Evolutionary conservation across 1,284 basidiomycete species (phyloP).

Genomic region (Apiotrichum siamense): DNA sequence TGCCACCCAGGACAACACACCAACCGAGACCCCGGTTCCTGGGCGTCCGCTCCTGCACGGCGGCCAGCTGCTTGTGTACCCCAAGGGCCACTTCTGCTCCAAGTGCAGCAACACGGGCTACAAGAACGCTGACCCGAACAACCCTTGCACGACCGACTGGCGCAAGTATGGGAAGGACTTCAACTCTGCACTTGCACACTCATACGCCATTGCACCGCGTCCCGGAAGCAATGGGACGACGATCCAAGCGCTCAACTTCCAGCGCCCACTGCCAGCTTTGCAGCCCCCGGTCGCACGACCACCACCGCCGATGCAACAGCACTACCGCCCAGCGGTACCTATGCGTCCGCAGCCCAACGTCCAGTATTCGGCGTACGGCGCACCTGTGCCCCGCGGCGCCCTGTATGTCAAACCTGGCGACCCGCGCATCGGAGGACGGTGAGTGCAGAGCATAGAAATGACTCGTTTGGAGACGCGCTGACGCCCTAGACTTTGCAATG

Average conservation of each 20-base stretch:
- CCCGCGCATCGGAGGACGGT: constrained; percentile 43
- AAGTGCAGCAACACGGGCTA: constrained; percentile 47
- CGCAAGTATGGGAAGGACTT: constrained; percentile 43
- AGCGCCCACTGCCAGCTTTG: constrained; percentile 29
- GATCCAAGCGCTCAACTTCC: constrained; percentile 34
- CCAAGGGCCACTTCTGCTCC: constrained; percentile 32
- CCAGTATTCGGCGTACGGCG: constrained; percentile 14
- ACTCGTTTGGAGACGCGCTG: no score
- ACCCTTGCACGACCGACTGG: constrained; percentile 40
- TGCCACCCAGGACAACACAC: constrained; percentile 14
- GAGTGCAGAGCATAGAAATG: constrained; percentile 12
- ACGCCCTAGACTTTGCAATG: constrained; percentile 26
- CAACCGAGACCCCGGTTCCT: constrained; percentile 39
- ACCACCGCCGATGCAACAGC: constrained; percentile 9
- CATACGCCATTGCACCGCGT: constrained; percentile 24
- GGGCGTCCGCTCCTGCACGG: constrained; percentile 39
- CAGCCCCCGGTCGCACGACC: neutral
- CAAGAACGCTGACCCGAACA: constrained; percentile 38
- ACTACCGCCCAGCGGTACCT: no score
- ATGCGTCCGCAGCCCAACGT: no score
- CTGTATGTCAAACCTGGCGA: constrained; percentile 39
- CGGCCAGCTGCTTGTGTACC: constrained; percentile 43
- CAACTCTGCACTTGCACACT: constrained; percentile 37
- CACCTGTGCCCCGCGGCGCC: constrained; percentile 24
- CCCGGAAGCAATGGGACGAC: constrained; percentile 25